Conservation (phyloP, 1,284 basidiomycete genomes). For the Leccinum fallax region DNA sequence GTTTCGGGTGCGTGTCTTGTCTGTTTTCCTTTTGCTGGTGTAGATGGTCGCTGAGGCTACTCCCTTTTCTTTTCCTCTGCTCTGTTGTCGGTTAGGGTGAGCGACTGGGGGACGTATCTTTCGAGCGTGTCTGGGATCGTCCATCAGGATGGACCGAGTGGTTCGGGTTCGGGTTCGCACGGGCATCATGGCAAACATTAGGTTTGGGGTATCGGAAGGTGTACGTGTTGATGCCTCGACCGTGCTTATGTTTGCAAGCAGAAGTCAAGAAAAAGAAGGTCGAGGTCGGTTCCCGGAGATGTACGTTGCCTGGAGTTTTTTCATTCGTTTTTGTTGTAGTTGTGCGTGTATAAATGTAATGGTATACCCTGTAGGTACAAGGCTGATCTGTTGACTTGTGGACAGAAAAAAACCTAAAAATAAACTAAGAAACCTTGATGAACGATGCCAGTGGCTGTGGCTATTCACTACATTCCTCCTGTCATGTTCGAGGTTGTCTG, state of each 20-base stretch:
- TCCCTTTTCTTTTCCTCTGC: not conserved
- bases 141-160: constrained; percentile 16
- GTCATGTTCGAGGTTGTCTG: too few relatives aligned
- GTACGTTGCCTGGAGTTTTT: not conserved
- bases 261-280: not conserved
- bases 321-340: not conserved
- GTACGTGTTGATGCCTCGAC: not conserved
- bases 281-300: not conserved
- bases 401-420: too few relatives aligned
- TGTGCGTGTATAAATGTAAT: not conserved
- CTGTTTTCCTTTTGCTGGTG: not conserved
- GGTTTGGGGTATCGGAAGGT: not conserved
- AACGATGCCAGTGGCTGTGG: too few relatives aligned
- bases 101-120: constrained; percentile 41
- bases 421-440: too few relatives aligned
- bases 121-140: constrained; percentile 32
- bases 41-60: not conserved
- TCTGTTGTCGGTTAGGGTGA: constrained; percentile 23
- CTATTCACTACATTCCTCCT: too few relatives aligned
- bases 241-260: not conserved
- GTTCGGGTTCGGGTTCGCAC: not conserved
- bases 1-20: constrained; percentile 51
- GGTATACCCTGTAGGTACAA: too few relatives aligned
- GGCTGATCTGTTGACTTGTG: too few relatives aligned
- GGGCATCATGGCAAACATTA: not conserved